Evolutionary conservation across 2,329 filamentous ascomycete species (phyloP).

Genomic region (Fusarium sp.): DNA sequence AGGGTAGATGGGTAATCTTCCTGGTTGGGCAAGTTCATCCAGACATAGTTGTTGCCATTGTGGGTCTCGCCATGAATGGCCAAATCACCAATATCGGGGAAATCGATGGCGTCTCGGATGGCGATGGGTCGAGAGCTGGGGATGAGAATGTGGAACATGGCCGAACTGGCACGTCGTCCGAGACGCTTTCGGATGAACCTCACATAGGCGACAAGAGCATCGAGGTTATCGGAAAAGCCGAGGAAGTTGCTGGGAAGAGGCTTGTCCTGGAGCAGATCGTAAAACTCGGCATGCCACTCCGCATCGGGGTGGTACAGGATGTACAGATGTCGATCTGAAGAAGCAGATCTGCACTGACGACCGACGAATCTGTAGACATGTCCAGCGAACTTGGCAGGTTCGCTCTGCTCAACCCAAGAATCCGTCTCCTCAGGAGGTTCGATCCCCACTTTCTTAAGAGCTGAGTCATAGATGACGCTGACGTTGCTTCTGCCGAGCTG

Average conservation of each 20-base stretch:
- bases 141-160: conserved; percentile 33
- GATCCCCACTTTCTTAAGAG: conserved; percentile 24
- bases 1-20: conserved; percentile 24
- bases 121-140: conserved; percentile 34
- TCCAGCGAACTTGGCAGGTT: conserved; percentile 20
- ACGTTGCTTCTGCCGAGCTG: conserved; percentile 22
- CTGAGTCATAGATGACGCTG: conserved; percentile 32
- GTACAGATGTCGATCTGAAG: conserved; percentile 28
- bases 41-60: conserved; percentile 28
- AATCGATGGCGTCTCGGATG: conserved; percentile 26
- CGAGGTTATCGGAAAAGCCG: conserved; percentile 31
- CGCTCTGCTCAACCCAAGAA: conserved; percentile 24
- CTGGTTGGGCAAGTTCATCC: conserved; percentile 28
- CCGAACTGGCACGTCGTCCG: conserved; percentile 27
- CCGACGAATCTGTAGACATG: conserved; percentile 29
- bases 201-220: conserved; percentile 30
- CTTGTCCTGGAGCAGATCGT: conserved; percentile 28
- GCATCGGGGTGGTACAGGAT: conserved; percentile 33
- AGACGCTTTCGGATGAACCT: conserved; percentile 30
- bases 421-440: conserved; percentile 30
- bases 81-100: conserved; percentile 28
- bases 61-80: conserved; percentile 35
- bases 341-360: conserved; percentile 27
- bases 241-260: conserved; percentile 32
- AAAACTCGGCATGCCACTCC: conserved; percentile 32